A percentile compares a stretch with the other conserved stretches of the same genome.
These are phyloP conservation scores for Myxozyma udenii DNA, from an alignment of 805 yeast genomes.

Conservation along the genomic window DNA sequence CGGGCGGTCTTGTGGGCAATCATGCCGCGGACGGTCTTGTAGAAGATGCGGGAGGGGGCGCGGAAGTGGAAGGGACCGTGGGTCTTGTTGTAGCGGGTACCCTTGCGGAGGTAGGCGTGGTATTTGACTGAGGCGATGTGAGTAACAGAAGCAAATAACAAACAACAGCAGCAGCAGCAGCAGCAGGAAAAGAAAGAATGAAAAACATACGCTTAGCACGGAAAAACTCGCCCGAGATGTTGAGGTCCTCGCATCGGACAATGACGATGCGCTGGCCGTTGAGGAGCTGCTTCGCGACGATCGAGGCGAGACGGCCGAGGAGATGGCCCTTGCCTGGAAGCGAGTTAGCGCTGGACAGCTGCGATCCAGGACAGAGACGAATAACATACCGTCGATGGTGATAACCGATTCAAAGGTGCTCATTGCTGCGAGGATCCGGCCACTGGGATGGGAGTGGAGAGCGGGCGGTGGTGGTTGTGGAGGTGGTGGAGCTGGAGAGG, in stretches of 20 bases:
- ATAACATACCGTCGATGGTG: slow-evolving; percentile 31
- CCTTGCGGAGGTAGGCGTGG: slow-evolving; percentile 99
- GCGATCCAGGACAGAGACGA: background rate
- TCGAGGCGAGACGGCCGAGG: slow-evolving; percentile 99
- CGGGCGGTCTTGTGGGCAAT: slow-evolving; percentile 99
- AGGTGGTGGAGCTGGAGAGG: background rate
- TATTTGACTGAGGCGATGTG: slow-evolving; percentile 86
- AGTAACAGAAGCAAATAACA: too few relatives aligned
- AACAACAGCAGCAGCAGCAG: background rate
- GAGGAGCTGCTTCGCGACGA: slow-evolving; percentile 96
- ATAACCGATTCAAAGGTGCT: slow-evolving; percentile 30
- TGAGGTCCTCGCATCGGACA: slow-evolving; percentile 94
- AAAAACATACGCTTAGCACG: slow-evolving; percentile 82
- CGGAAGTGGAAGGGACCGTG: slow-evolving; percentile 99
- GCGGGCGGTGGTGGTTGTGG: slow-evolving; percentile 1
- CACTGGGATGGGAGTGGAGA: background rate
- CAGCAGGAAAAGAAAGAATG: too few relatives aligned
- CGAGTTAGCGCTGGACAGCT: background rate
- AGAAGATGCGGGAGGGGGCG: slow-evolving; percentile 99
- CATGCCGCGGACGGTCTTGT: slow-evolving; percentile 99
- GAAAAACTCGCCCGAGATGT: slow-evolving; percentile 99
- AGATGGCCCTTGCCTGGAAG: slow-evolving; percentile 79
- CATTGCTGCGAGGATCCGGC: slow-evolving; percentile 4
- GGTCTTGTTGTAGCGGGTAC: slow-evolving; percentile 97
- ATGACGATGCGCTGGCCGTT: slow-evolving; percentile 97